Percentiles rank a stretch among this genome's conserved stretches.
These are phyloP conservation scores for Rhamnella rubrinervis DNA, from an alignment of 331 rosid genomes.

Conservation along the genomic window DNA sequence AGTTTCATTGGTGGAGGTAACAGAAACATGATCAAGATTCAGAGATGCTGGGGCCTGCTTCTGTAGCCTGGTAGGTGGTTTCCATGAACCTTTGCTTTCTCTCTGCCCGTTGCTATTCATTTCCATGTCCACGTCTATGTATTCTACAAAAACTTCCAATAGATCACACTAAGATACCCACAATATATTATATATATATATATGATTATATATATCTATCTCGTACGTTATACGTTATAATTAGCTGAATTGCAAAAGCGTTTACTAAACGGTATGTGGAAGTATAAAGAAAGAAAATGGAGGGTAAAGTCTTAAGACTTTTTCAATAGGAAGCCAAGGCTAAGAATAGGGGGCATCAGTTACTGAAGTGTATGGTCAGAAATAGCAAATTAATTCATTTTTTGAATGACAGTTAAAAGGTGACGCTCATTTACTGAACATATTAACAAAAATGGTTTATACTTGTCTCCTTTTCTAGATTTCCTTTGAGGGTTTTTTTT, in stretches of 20 bases:
- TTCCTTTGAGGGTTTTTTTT: neutral
- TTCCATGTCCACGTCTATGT: neutral
- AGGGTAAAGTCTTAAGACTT: slow-evolving; percentile 5
- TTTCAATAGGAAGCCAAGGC: slow-evolving; percentile 10
- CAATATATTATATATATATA: too few relatives aligned
- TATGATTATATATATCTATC: too few relatives aligned
- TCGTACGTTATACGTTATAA: too few relatives aligned
- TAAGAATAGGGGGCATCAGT: slow-evolving; percentile 20
- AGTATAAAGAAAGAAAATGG: neutral
- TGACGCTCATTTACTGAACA: slow-evolving; percentile 16
- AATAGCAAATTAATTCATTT: neutral
- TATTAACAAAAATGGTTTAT: neutral
- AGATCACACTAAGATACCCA: too few relatives aligned
- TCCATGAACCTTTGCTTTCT: slow-evolving; percentile 7
- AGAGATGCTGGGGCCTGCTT: slow-evolving; percentile 62
- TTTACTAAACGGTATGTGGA: too few relatives aligned
- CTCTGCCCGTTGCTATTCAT: neutral
- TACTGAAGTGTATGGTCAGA: slow-evolving; percentile 8
- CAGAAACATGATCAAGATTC: slow-evolving; percentile 38
- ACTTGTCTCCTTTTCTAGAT: neutral
- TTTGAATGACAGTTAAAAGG: slow-evolving; percentile 23
- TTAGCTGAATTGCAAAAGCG: too few relatives aligned
- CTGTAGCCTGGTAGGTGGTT: slow-evolving; percentile 58
- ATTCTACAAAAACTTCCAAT: neutral
- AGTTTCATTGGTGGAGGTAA: slow-evolving; percentile 6